Evolutionary conservation across 2,329 filamentous ascomycete genomes (phyloP), one percentile per base, ranked within the genome.

Genomic region (Microsporum audouinii): DNA sequence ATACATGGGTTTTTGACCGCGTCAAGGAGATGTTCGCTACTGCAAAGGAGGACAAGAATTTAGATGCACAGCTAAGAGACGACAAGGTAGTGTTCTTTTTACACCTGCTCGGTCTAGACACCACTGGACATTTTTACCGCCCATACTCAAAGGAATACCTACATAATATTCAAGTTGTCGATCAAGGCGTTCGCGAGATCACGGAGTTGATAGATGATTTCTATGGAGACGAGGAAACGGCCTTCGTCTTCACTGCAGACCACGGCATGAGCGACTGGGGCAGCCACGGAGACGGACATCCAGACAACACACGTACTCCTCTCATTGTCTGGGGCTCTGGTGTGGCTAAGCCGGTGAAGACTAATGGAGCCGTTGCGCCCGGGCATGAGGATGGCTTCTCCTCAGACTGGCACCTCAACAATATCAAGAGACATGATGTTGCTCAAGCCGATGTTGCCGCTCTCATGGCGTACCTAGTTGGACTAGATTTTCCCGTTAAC

Each of bases 191-290:
- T 1, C 80, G 88, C 73, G 88, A 96, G 73, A 87, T 96, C 57
- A 87, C 88, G 0, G 81, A 88, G 65, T 71, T 96, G 60, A 86
- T 96, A 57, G 84, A 95, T 39, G 82, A 87, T 10, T 99, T 97
- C 71, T 99, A 96, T 69, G 80, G 77, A 3, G 87, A 91, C 67
- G 84, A 84, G 65, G 86, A 94, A 73, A 97, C 94, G 0, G 90
- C 95, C 0, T 99, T 92, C 71, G 84, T 99, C 14, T 99, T 99
- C 71, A 99, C 95, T 0, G 94, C 94, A 5, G 94, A 99, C 70
- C 94, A 99, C 73, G 94, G 94, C 17, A 99, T 99, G 94, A 97
- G 90, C 70, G 94, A 99, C 74, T 96, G 88, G 87, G 94, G 95
- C n/a, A 97, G 91, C 68, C 95, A 99, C 72, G 95, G 95, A 41